Evolutionary conservation across 192 early-diverging fungal genomes (phyloP).

Genomic region (Backusella tarrabulga): DNA sequence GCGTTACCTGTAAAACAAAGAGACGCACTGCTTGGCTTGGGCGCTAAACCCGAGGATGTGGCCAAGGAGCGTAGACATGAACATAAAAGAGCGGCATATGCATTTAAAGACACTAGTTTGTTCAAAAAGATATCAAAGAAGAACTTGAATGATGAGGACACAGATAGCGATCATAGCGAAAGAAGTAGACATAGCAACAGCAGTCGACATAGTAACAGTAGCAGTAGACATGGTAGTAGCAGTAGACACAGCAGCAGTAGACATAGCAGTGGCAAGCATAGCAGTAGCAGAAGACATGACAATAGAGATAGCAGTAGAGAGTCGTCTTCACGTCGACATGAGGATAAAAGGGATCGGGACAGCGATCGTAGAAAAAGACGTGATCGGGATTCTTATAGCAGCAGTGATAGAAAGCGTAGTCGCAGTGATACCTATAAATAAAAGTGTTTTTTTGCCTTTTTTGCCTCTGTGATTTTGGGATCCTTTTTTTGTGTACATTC

Average conservation of each 20-base stretch:
- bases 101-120: conserved; percentile 30
- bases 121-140: conserved; percentile 28
- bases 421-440: background rate
- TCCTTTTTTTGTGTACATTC: too few species aligned
- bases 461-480: background rate
- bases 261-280: background rate
- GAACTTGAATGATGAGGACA: background rate
- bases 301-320: background rate
- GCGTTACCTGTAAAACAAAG: conserved; percentile 46
- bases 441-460: background rate
- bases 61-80: conserved; percentile 42
- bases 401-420: background rate
- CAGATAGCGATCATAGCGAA: background rate
- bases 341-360: background rate
- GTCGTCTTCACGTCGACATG: background rate
- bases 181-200: background rate
- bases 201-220: background rate
- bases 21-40: conserved; percentile 79
- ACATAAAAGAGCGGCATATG: conserved; percentile 9
- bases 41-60: conserved; percentile 66
- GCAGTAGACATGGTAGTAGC: conserved; percentile 6
- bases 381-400: background rate
- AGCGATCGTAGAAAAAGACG: background rate
- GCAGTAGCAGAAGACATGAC: background rate
- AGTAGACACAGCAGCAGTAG: background rate